Percentiles rank a stretch among this genome's conserved stretches.
These are phyloP conservation scores for Corynascus novoguineensis DNA, from an alignment of 495 filamentous ascomycete genomes.

Conservation along the genomic window DNA sequence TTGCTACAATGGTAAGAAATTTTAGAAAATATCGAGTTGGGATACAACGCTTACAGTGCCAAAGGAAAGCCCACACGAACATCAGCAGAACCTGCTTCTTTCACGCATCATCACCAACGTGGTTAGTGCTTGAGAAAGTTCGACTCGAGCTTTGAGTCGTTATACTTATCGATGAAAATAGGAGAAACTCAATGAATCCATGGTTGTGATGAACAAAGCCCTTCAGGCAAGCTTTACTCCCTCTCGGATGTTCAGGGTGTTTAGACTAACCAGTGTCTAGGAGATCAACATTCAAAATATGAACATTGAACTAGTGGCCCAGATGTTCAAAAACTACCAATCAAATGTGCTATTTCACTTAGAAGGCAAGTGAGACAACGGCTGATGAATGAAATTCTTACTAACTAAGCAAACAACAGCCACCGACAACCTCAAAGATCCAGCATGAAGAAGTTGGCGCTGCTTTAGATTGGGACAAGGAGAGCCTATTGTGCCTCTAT, in stretches of 20 bases:
- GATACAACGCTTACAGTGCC: background rate
- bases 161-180: conserved; percentile 29
- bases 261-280: conserved; percentile 38
- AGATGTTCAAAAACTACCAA: conserved; percentile 99
- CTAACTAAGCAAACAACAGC: conserved; percentile 41
- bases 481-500: too few relatives aligned
- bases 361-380: conserved; percentile 59
- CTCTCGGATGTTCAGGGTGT: background rate
- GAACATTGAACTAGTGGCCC: conserved; percentile 94
- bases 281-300: conserved; percentile 98
- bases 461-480: background rate
- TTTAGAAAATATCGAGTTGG: background rate
- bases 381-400: background rate
- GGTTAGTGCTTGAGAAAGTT: conserved; percentile 54
- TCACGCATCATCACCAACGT: conserved; percentile 97
- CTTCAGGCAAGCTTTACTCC: conserved; percentile 58
- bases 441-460: conserved; percentile 31
- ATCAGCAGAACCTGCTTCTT: conserved; percentile 89
- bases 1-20: conserved; percentile 3
- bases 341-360: conserved; percentile 96
- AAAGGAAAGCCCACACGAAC: conserved; percentile 94
- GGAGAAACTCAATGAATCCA: conserved; percentile 97
- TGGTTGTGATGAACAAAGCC: conserved; percentile 85
- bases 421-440: conserved; percentile 80
- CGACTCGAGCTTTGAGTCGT: background rate